These are phyloP conservation scores for Phytophthora crassamura DNA, from an alignment of 352 stramenopile genomes.

Conservation along the genomic window DNA sequence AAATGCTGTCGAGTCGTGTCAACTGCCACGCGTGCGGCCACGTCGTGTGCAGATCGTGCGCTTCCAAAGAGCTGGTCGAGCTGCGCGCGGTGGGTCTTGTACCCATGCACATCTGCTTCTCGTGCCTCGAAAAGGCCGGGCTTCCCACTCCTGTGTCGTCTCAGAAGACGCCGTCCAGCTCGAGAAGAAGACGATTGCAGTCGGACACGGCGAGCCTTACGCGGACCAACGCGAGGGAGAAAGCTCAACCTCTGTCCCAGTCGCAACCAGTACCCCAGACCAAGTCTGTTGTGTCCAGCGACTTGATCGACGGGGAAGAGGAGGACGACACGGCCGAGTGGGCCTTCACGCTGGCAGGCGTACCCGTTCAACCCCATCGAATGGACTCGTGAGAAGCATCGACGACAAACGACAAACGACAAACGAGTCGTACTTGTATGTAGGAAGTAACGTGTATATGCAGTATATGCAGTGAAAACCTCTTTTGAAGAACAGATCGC, in stretches of 20 bases:
- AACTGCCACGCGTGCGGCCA: slow-evolving; percentile 52
- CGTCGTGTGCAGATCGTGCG: slow-evolving; percentile 43
- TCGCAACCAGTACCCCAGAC: slow-evolving; percentile 20
- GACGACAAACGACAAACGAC: slow-evolving; percentile 11
- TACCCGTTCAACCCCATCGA: slow-evolving; percentile 38
- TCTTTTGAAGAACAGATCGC: no score
- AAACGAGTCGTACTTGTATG: slow-evolving; percentile 1
- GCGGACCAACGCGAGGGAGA: slow-evolving; percentile 1
- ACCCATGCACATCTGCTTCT: slow-evolving; percentile 50
- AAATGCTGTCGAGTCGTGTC: slow-evolving; percentile 47
- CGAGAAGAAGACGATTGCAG: slow-evolving; percentile 29
- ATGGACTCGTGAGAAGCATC: slow-evolving; percentile 10
- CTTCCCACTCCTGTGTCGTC: slow-evolving; percentile 22
- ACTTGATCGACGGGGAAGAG: slow-evolving; percentile 33
- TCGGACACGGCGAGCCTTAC: slow-evolving; percentile 24
- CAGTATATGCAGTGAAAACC: background rate
- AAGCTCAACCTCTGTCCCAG: slow-evolving; percentile 18
- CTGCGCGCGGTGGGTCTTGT: slow-evolving; percentile 47
- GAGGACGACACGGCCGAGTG: slow-evolving; percentile 43
- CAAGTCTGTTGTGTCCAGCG: slow-evolving; percentile 25
- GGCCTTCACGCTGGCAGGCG: slow-evolving; percentile 38
- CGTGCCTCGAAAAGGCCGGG: slow-evolving; percentile 38
- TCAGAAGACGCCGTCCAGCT: slow-evolving; percentile 12
- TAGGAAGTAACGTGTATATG: slow-evolving; percentile 1
- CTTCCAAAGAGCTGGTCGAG: slow-evolving; percentile 47